Evolutionary conservation across 495 filamentous ascomycete species (phyloP), one percentile per base, ranked within the genome.

Genomic region (Podospora didyma): DNA sequence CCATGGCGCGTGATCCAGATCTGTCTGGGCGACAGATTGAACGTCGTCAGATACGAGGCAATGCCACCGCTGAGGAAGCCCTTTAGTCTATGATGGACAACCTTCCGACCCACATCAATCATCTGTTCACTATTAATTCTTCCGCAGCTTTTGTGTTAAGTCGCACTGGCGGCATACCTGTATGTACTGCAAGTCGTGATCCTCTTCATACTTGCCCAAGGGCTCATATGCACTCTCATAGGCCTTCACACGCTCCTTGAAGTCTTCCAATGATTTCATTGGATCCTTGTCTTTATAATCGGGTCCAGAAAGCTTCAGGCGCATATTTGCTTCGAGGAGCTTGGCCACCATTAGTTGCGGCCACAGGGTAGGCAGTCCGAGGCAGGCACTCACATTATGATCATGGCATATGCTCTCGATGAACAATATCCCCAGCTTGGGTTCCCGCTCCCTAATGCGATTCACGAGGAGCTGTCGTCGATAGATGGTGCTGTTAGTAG

Each of bases 1-100:
- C 94, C 93, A 63, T 98, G 94, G 23, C 94, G 80, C 0, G 94
- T 98, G 66, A 98, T 93, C 94, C 94, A 98, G 53, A 98, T 97
- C 68, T 96, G 92, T 26, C 94, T 80, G 0, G 94, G 91, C 0
- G 94, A 89, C 17, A 98, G 79, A 60, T 97, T 97, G 78, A 98
- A 98, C 54, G 96, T 97, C 7, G 93, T 84, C 2, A 97, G 79
- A 63, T 97, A 98, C 59, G 92, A 94, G 17, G 90, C 89, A 42
- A 93, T 90, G 54, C 95, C 90, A 23, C 87, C 88, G 45, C 89
- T 89, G 22, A 98, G 80, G 71, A 98, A 98, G 2, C 94, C 94
- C 56, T 86, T 84, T 56, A 96, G 86, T 60, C 93, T 90, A 63
- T 93, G 89, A 17, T 92, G 85, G 23, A 97, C 86, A 26, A 98